A percentile compares a stretch with the other conserved stretches of the same genome.
Conservation (phyloP, 2,329 filamentous ascomycete species). For the Pseudopithomyces maydicus region DNA sequence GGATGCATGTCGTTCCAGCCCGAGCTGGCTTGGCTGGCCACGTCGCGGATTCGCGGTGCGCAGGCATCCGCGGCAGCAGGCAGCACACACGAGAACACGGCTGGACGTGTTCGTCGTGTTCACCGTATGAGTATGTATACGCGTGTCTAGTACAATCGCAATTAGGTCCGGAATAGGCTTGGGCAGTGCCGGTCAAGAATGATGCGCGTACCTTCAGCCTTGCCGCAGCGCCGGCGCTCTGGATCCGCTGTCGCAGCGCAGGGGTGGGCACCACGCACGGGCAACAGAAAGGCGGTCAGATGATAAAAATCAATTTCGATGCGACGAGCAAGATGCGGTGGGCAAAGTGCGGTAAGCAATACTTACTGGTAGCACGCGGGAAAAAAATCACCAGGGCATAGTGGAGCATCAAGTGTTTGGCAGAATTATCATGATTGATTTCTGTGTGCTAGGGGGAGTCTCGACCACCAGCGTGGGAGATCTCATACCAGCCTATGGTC, state of each 20-base stretch:
- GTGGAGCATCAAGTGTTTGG: conserved; percentile 2
- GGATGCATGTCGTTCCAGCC: background rate
- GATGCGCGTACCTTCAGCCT: conserved; percentile 4
- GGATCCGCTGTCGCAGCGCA: conserved; percentile 5
- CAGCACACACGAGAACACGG: background rate
- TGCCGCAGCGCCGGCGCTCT: conserved; percentile 2
- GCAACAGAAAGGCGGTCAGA: background rate
- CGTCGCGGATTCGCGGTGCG: background rate
- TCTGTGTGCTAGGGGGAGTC: conserved; percentile 5
- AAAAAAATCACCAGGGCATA: background rate
- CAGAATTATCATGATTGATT: conserved; percentile 8
- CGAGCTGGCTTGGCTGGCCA: background rate
- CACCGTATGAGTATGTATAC: background rate
- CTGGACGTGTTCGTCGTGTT: background rate
- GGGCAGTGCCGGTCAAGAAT: background rate
- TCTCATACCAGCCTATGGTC: conserved; percentile 12
- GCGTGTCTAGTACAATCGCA: background rate
- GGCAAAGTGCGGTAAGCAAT: too few species aligned
- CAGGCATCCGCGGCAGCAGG: conserved; percentile 2
- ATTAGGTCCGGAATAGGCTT: background rate
- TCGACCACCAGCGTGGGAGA: conserved; percentile 12
- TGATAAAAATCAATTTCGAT: background rate
- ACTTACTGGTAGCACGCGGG: background rate
- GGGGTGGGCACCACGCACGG: conserved; percentile 1
- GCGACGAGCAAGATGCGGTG: background rate